Evolutionary conservation across 176 grass and related monocot genomes (phyloP).

Genomic region (Tuctoria greenei): DNA sequence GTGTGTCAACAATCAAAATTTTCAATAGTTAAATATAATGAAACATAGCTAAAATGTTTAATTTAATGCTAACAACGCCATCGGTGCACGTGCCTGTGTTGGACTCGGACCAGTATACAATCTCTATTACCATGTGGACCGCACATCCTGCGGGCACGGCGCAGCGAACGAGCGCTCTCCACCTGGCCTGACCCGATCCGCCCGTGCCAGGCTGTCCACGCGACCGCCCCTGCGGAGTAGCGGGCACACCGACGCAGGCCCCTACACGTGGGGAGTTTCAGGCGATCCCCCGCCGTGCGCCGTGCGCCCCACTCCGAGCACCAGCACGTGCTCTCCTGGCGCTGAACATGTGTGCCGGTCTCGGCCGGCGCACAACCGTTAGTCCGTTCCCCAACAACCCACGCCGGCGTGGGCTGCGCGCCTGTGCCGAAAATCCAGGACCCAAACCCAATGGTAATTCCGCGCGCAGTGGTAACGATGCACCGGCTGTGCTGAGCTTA

Average conservation of each 20-base stretch:
- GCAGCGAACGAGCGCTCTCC: background rate
- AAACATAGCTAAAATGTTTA: no score
- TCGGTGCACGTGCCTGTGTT: no score
- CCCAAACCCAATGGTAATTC: no score
- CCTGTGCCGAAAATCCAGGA: background rate
- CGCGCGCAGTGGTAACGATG: no score
- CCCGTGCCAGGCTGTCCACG: background rate
- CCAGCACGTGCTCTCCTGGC: conserved; percentile 42
- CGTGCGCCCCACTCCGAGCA: conserved; percentile 13
- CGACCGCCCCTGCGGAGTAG: background rate
- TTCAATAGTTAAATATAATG: no score
- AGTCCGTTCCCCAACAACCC: background rate
- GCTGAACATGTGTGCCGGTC: conserved; percentile 2
- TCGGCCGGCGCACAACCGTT: conserved; percentile 8
- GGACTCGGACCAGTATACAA: background rate
- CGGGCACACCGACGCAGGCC: conserved; percentile 9
- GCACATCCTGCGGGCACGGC: background rate
- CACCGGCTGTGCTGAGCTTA: no score
- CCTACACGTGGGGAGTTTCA: conserved; percentile 2
- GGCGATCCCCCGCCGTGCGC: conserved; percentile 7
- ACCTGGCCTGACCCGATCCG: background rate
- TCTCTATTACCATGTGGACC: background rate
- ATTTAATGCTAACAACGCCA: no score
- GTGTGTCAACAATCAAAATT: no score
- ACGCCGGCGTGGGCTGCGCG: background rate